phyloP scores from a whole-genome alignment of 768 basidiomycete genomes.

The Saitozyma podzolica region DNA sequence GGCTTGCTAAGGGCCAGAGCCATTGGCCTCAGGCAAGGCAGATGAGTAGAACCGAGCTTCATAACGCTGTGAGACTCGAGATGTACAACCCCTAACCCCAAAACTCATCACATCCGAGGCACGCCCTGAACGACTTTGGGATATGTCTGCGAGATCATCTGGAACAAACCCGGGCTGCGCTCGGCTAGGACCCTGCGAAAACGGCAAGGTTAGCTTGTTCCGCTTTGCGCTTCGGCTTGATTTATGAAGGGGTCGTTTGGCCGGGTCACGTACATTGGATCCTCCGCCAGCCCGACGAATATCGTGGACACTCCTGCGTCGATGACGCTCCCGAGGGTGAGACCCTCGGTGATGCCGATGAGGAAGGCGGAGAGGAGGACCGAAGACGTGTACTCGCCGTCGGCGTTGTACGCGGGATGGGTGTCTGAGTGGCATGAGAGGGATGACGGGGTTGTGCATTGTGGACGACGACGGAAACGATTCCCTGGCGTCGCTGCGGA shows the following conservation, averaged over 20 bases:
- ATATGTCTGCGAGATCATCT: slow-evolving; percentile 64
- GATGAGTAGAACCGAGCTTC: too few species aligned
- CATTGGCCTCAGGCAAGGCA: too few species aligned
- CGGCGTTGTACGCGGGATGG: slow-evolving; percentile 68
- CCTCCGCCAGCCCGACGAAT: slow-evolving; percentile 83
- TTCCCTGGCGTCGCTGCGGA: too few species aligned
- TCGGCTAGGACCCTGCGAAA: slow-evolving; percentile 60
- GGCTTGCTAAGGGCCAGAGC: too few species aligned
- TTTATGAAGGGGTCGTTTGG: neutral
- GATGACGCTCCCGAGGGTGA: slow-evolving; percentile 40
- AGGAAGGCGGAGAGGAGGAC: slow-evolving; percentile 79
- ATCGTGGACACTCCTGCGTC: slow-evolving; percentile 88
- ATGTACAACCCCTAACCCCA: too few species aligned
- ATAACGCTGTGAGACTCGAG: too few species aligned
- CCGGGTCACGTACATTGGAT: slow-evolving; percentile 59
- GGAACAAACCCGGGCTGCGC: slow-evolving; percentile 72
- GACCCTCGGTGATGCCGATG: slow-evolving; percentile 63
- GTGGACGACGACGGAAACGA: too few species aligned
- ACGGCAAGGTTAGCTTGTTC: too few species aligned
- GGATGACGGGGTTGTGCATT: neutral
- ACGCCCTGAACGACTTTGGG: slow-evolving; percentile 69
- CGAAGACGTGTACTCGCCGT: slow-evolving; percentile 75
- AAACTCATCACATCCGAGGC: too few species aligned
- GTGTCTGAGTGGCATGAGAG: slow-evolving; percentile 58
- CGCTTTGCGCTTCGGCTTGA: too few species aligned